A percentile compares a stretch with the other conserved stretches of the same genome.
phyloP scores from a whole-genome alignment of 2,329 filamentous ascomycete genomes.

The Colletotrichum musicola region DNA sequence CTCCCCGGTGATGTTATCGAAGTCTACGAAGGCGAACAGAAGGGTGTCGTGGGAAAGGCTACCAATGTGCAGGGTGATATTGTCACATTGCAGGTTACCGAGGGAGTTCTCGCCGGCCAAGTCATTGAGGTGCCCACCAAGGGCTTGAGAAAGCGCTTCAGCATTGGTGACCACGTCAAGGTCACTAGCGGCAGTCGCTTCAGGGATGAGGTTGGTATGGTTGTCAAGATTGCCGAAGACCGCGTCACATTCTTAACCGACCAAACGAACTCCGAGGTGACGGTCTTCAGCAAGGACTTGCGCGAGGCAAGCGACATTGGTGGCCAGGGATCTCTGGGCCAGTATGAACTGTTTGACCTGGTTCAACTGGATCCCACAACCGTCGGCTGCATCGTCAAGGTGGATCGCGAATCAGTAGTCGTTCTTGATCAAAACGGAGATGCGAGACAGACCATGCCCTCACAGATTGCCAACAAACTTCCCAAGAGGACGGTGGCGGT shows the following conservation, averaged over 20 bases:
- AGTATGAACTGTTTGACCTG: slow-evolving; percentile 92
- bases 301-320: slow-evolving; percentile 93
- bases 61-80: slow-evolving; percentile 91
- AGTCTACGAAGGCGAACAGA: slow-evolving; percentile 95
- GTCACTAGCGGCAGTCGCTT: slow-evolving; percentile 97
- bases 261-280: slow-evolving; percentile 92
- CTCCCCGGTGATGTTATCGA: slow-evolving; percentile 96
- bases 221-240: slow-evolving; percentile 93
- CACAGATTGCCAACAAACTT: slow-evolving; percentile 91
- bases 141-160: slow-evolving; percentile 92
- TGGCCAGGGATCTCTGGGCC: slow-evolving; percentile 84
- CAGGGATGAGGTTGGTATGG: slow-evolving; percentile 95
- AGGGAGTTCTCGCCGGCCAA: slow-evolving; percentile 85
- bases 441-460: slow-evolving; percentile 84
- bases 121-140: slow-evolving; percentile 93
- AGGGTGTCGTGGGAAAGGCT: slow-evolving; percentile 87
- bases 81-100: slow-evolving; percentile 86
- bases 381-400: slow-evolving; percentile 93
- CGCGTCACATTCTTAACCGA: slow-evolving; percentile 93
- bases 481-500: slow-evolving; percentile 86
- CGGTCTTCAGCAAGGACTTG: slow-evolving; percentile 97
- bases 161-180: slow-evolving; percentile 96
- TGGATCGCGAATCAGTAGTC: slow-evolving; percentile 91
- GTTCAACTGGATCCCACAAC: slow-evolving; percentile 94
- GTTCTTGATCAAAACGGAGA: slow-evolving; percentile 93